A percentile compares a stretch with the other conserved stretches of the same genome.
Conservation (phyloP, 192 early-diverging fungal genomes). For the Dissophora ornata region DNA sequence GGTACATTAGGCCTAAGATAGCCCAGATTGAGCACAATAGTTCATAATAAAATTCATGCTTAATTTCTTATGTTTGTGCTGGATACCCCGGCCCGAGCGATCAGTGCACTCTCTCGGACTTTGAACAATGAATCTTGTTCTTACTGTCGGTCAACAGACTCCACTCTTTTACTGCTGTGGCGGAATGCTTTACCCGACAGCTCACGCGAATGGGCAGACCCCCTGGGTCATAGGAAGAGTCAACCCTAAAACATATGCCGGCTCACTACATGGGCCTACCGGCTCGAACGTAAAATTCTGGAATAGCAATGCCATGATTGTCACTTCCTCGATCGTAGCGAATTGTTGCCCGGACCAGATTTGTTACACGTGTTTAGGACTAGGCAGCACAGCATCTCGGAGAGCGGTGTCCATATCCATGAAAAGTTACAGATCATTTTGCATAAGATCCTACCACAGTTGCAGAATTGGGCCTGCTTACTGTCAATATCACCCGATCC, state of each 20-base stretch:
- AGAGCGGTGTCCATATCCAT: conserved; percentile 54
- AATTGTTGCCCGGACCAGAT: conserved; percentile 51
- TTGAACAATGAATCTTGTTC: no score
- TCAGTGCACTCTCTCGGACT: no score
- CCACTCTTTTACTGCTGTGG: neutral
- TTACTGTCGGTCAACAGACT: neutral
- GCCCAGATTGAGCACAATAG: no score
- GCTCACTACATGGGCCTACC: conserved; percentile 28
- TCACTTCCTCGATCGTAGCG: conserved; percentile 55
- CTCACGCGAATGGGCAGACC: conserved; percentile 42
- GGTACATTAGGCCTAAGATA: no score
- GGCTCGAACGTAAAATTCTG: conserved; percentile 54
- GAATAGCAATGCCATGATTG: conserved; percentile 31
- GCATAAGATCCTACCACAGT: conserved; percentile 54
- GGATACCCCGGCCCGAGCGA: no score
- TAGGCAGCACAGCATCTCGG: conserved; percentile 59
- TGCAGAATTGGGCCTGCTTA: conserved; percentile 50
- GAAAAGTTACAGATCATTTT: conserved; percentile 60
- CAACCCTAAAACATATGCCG: conserved; percentile 28
- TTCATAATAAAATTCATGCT: no score
- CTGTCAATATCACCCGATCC: conserved; percentile 23
- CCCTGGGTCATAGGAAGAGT: conserved; percentile 50
- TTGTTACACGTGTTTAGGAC: conserved; percentile 47
- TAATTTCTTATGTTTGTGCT: no score
- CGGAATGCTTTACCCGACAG: neutral